Evolutionary conservation across 2,329 filamentous ascomycete species (phyloP).

Genomic region (Lecanicillium sp.): DNA sequence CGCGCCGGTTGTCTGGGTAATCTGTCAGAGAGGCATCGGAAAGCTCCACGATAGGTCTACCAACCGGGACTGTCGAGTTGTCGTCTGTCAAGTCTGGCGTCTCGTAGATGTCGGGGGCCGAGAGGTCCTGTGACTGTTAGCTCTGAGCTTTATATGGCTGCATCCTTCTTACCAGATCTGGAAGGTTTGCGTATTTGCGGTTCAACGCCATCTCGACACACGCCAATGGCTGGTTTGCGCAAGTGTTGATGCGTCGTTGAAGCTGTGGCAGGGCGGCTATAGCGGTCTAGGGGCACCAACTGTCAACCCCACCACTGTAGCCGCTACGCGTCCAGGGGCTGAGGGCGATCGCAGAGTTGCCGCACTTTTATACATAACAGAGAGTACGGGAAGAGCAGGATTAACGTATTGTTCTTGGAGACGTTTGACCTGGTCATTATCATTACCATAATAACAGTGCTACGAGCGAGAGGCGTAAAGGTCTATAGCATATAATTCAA

Average conservation of each 20-base stretch:
- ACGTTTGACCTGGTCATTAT: too few relatives aligned
- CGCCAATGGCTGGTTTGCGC: not conserved
- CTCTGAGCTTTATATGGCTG: conserved; percentile 15
- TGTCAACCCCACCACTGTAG: too few relatives aligned
- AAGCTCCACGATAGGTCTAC: conserved; percentile 23
- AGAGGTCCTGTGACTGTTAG: conserved; percentile 54
- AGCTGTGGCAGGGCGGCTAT: not conserved
- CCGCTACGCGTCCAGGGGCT: too few relatives aligned
- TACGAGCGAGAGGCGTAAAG: too few relatives aligned
- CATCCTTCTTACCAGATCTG: conserved; percentile 58
- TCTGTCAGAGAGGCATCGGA: conserved; percentile 20
- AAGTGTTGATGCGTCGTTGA: conserved; percentile 5
- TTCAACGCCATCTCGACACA: conserved; percentile 59
- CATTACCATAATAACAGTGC: too few relatives aligned
- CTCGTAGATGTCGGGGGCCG: conserved; percentile 92
- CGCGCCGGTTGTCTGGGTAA: conserved; percentile 48
- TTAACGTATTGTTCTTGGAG: too few relatives aligned
- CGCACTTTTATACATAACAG: too few relatives aligned
- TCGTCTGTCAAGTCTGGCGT: conserved; percentile 90
- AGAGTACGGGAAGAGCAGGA: too few relatives aligned
- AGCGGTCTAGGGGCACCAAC: conserved; percentile 5
- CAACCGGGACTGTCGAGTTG: conserved; percentile 74
- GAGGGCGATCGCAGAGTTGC: too few relatives aligned
- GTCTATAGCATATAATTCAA: too few relatives aligned
- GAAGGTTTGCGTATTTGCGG: conserved; percentile 75